A percentile compares a stretch with the other conserved stretches of the same genome.
Evolutionary conservation across 139 green algal genomes (phyloP).

Genomic region (Volvox reticuliferus): DNA sequence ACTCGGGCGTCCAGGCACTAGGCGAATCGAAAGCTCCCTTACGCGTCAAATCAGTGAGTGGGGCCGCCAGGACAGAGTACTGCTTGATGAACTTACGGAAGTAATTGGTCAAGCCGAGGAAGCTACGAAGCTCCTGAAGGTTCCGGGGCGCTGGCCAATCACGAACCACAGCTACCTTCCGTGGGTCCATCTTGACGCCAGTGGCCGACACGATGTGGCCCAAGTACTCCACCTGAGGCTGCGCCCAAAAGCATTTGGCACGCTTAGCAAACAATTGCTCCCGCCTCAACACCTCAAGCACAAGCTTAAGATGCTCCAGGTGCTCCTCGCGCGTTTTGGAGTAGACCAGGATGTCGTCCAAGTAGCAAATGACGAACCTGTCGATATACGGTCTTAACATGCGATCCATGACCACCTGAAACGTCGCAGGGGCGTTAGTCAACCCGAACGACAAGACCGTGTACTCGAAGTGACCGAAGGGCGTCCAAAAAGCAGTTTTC

Average conservation of each 20-base stretch:
- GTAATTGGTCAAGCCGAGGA: slow-evolving; percentile 23
- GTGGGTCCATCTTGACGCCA: slow-evolving; percentile 5
- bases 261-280: slow-evolving; percentile 62
- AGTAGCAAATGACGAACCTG: slow-evolving; percentile 65
- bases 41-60: background rate
- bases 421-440: slow-evolving; percentile 41
- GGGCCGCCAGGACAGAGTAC: background rate
- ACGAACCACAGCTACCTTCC: background rate
- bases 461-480: slow-evolving; percentile 57
- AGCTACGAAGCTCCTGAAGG: background rate
- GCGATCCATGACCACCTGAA: slow-evolving; percentile 57
- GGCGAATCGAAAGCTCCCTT: background rate
- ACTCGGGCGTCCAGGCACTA: background rate
- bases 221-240: background rate
- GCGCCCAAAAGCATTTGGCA: slow-evolving; percentile 62
- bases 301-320: slow-evolving; percentile 49
- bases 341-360: slow-evolving; percentile 72
- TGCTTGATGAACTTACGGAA: background rate
- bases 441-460: slow-evolving; percentile 52
- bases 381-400: slow-evolving; percentile 58
- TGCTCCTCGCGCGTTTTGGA: slow-evolving; percentile 55
- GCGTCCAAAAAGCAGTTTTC: slow-evolving; percentile 52
- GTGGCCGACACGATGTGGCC: background rate
- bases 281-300: slow-evolving; percentile 53
- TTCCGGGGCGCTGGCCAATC: background rate